Base-by-base conservation (phyloP, 2,329 filamentous ascomycete species). In the Fusarium duplospermum region DNA sequence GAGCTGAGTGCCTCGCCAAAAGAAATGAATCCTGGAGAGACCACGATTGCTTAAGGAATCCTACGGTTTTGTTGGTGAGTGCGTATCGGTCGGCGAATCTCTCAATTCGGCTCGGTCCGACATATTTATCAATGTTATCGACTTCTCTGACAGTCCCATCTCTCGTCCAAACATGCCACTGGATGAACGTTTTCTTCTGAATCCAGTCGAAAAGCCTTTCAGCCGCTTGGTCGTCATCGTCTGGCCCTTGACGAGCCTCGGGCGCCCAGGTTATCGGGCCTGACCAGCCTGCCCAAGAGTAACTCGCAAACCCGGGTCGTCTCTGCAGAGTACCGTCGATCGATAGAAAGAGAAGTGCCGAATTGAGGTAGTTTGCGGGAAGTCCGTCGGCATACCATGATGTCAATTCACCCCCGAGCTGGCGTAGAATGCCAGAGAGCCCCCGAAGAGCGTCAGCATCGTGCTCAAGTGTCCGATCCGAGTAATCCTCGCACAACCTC, bases 251-350 rank as follows among this genome's bases (percentile, higher is more conserved):
- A 9, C 64, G 47, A 33, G 35, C 22, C 18, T 65, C 66, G 13
- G 62, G 56, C 6, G 66, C 62, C 66, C 66, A 69, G 24, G 16
- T 52, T 38, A 70, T 67, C 6, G 33, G 13, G 7, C 64, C 67
- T 4, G 59, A 63, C 69, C 71, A 74, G 16, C 71, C 71, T 10
- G 64, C 66, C 71, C 71, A 74, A 9, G 71, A 74, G 54, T 67
- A 74, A n/a, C 71, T 74, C 6, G 69, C 60, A 40, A 74, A 74
- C 4, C 50, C 69, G 4, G 56, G 35, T 6, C 69, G 66, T 11
- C 71, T 20, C 6, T 56, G 52, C 4, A 71, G 4, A 1, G 24
- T n/a, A 4, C 62, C 69, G 16, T 62, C 42, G 1, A 22, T 16
- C 4, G 59, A 59, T 6, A 45, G 3, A 11, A 67, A 70, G 3